Base-by-base conservation (phyloP, 768 basidiomycete species). In the Tylopilus balloui region DNA sequence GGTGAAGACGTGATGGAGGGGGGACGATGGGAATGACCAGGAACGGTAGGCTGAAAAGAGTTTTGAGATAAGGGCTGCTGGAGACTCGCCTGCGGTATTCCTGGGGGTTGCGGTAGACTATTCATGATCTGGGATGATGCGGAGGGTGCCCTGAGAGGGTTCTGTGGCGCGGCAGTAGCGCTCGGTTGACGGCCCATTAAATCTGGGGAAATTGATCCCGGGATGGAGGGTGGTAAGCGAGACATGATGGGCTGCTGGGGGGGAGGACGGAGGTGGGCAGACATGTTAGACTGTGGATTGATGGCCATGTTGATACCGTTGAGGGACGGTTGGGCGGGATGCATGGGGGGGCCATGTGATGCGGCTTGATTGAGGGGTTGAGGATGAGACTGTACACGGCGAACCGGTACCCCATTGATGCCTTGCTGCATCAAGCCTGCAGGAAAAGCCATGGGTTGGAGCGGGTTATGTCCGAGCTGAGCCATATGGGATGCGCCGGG, bases 301-400 rank as follows among this genome's bases (percentile, higher is more conserved):
- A 77, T 75, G 47, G 64, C 57, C 71, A 81, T 76, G 37, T 60
- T 63, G 63, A 71, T 70, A 37, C 64, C 66, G 23, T 65, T 66
- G 47, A 67, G 60, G 20, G 60, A 63, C 29, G 72, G 69, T 29
- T 65, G 69, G 28, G 60, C 58, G 24, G 69, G 59, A 55, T 71
- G 72, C 48, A 73, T 69, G 34, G 64, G 64, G 14, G 62, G 54
- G 43, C 58, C 62, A 58, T 72, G 73, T 24, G 53, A 65, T 42
- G 62, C 67, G 13, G 64, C 53, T 34, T 73, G 69, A 56, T 70
- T 75, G 50, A 76, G 57, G 64, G 57, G 65, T 53, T 77, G 74
- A 5, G 80, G 75, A 65, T 85, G 83, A 19, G 83, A 79, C 50
- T 72, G 67, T n/a, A 75, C 76, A 59, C 84, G 78, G 50, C 84